Conservation (phyloP, 305 asterid species). For the Rubia balearica region DNA sequence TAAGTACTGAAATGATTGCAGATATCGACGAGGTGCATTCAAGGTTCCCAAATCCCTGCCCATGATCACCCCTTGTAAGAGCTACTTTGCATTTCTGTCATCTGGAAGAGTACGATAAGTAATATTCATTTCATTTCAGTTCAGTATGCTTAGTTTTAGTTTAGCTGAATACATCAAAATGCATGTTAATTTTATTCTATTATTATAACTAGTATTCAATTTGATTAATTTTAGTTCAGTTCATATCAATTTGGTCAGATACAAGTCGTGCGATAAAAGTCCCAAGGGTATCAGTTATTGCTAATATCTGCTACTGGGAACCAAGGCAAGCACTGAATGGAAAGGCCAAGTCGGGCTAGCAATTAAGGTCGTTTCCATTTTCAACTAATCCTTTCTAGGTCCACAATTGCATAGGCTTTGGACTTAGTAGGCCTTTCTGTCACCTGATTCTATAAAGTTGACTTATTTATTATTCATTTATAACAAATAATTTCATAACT, state of each 20-base stretch:
- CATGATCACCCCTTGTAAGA: conserved; percentile 23
- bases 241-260: too few species aligned
- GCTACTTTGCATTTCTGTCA: background rate
- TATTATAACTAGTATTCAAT: too few species aligned
- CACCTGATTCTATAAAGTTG: background rate
- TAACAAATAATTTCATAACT: background rate
- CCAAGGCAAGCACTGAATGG: background rate
- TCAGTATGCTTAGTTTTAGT: too few species aligned
- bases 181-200: too few species aligned
- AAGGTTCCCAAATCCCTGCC: conserved; percentile 60
- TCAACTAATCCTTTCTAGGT: background rate
- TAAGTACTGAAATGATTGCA: conserved; percentile 45
- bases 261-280: too few species aligned
- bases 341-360: background rate
- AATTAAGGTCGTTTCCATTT: background rate
- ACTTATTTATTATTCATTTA: background rate
- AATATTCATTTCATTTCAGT: too few species aligned
- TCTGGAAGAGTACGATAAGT: too few species aligned
- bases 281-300: too few species aligned
- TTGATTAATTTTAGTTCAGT: too few species aligned
- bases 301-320: too few species aligned
- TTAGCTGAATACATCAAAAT: too few species aligned
- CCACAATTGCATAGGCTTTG: background rate
- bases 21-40: conserved; percentile 59
- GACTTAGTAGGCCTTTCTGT: background rate